These are phyloP conservation scores for Xylariomycetidae sp. DNA, from an alignment of 2,329 filamentous ascomycete genomes.

Conservation along the genomic window DNA sequence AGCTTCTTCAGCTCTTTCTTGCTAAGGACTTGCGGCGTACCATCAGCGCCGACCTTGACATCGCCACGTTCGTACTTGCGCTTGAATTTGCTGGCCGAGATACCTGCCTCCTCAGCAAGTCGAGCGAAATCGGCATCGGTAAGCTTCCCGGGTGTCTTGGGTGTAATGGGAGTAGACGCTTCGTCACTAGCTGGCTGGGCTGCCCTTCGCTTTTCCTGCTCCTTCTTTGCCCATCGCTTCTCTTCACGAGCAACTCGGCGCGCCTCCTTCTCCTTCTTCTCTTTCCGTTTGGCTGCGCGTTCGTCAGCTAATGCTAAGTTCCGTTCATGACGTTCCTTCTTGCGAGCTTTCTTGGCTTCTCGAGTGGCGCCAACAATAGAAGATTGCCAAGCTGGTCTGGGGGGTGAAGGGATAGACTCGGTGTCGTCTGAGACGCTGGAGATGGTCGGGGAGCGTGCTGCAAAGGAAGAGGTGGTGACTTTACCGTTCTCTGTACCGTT, in stretches of 20 bases:
- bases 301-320: slow-evolving; percentile 21
- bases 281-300: slow-evolving; percentile 31
- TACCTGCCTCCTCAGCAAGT: slow-evolving; percentile 60
- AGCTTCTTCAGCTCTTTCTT: slow-evolving; percentile 75
- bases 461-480: slow-evolving; percentile 5
- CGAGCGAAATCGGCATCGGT: slow-evolving; percentile 54
- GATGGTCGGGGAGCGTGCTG: slow-evolving; percentile 1
- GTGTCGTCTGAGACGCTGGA: slow-evolving; percentile 19
- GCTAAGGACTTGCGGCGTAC: slow-evolving; percentile 62
- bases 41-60: slow-evolving; percentile 61
- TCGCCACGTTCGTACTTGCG: slow-evolving; percentile 73
- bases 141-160: slow-evolving; percentile 33
- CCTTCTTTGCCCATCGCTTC: slow-evolving; percentile 38
- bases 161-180: slow-evolving; percentile 30
- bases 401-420: slow-evolving; percentile 13
- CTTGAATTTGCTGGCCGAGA: slow-evolving; percentile 73
- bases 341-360: slow-evolving; percentile 24
- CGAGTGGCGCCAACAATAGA: slow-evolving; percentile 9
- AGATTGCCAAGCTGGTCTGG: slow-evolving; percentile 3
- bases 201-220: slow-evolving; percentile 25
- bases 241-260: slow-evolving; percentile 27
- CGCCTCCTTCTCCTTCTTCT: slow-evolving; percentile 25
- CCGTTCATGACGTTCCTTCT: slow-evolving; percentile 21
- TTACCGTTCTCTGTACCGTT: slow-evolving; percentile 28
- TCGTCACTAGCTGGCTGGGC: slow-evolving; percentile 23